These are phyloP conservation scores for Kluyveromyces starmeri DNA, from an alignment of 805 yeast genomes.

Conservation along the genomic window DNA sequence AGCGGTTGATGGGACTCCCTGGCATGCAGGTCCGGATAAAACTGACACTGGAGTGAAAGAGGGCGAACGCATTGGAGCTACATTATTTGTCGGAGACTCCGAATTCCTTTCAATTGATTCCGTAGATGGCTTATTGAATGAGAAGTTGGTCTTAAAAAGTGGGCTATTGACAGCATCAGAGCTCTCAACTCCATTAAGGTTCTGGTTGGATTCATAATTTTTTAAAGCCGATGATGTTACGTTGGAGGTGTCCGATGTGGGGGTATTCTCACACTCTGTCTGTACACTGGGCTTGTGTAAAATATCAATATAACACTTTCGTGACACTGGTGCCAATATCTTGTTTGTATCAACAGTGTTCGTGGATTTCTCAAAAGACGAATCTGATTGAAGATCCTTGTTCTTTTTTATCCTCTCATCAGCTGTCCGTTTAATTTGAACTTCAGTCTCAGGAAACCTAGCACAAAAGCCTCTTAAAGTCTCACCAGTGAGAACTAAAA, in stretches of 20 bases:
- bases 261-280: too few species aligned
- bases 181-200: too few species aligned
- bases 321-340: conserved; percentile 10
- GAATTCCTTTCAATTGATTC: neutral
- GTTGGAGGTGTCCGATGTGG: too few species aligned
- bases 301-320: conserved; percentile 1
- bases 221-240: too few species aligned
- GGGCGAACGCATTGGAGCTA: neutral
- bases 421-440: conserved; percentile 56
- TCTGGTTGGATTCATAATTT: too few species aligned
- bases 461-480: conserved; percentile 45
- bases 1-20: neutral
- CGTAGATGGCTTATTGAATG: neutral
- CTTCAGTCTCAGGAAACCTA: conserved; percentile 49
- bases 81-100: neutral
- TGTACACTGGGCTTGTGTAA: neutral
- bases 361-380: neutral
- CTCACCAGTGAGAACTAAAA: conserved; percentile 50
- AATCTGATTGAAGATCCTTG: conserved; percentile 8
- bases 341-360: neutral
- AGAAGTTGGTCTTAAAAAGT: neutral
- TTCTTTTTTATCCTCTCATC: conserved; percentile 36
- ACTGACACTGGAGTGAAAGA: neutral
- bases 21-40: neutral
- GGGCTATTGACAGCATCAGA: too few species aligned